Base-by-base conservation (phyloP, 768 basidiomycete genomes). In the Mrakia hoshinonis region DNA sequence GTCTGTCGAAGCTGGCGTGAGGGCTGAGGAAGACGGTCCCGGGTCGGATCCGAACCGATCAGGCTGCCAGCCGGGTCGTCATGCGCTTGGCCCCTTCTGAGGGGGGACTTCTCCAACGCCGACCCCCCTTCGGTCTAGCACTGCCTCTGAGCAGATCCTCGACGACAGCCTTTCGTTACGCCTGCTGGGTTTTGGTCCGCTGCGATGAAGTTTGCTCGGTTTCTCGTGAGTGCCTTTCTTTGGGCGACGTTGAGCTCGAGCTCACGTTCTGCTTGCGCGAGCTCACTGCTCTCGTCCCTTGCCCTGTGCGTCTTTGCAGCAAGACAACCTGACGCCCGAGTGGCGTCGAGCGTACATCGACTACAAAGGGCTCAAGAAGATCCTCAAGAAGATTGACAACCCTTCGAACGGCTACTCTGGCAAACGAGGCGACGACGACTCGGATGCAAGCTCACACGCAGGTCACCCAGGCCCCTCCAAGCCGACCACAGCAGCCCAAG, bases 311-410 rank as follows among this genome's bases (percentile, higher is more conserved):
- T 2, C 22, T 13, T 5, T 15, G 22, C 26, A 66, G 65, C 65
- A 60, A 51, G 67, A 68, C n/a, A 68, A 68, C 43, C 36, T 54
- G 13, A 68, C 67, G 0, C 39, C 51, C 0, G 67, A 68, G 47
- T 68, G 67, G 67, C 36, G 49, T 22, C 54, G 54, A 38, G 65
- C 65, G 0, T 72, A 67, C 65, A 72, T 71, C 26, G 54, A 72
- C 54, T 72, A 72, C 55, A 72, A 72, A 48, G 26, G 31, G 18
- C 64, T 72, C 54, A 72, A 72, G 47, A 72, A 72, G 58, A 66
- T 72, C 47, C 55, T 72, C 65, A 72, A 72, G 34, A 65, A 55
- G 26, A 48, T 72, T 24, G 49, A 72, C 20, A 34, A 34, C 11
- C 64, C 67, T 46, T 31, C 62, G 4, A n/a, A n/a, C n/a, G 26